Evolutionary conservation across 106 monocot genomes (phyloP).

Genomic region (Dendrobium nobile): DNA sequence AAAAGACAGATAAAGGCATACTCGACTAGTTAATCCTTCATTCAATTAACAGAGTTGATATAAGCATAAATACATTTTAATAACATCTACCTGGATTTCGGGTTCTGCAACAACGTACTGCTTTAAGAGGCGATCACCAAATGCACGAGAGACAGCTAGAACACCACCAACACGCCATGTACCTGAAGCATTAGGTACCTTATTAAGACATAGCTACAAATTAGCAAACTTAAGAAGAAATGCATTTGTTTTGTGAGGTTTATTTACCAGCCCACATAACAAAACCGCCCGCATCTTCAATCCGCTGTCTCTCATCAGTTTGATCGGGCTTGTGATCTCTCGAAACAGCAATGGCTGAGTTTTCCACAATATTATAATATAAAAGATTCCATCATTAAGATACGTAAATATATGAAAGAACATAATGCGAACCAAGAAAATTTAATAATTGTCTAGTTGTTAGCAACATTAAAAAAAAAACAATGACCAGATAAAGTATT

Average conservation of each 20-base stretch:
- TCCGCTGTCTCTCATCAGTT: conserved; percentile 67
- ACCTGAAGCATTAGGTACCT: conserved; percentile 12
- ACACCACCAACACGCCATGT: conserved; percentile 71
- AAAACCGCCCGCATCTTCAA: conserved; percentile 84
- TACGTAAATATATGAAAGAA: not conserved
- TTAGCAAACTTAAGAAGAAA: not conserved
- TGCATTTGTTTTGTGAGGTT: not conserved
- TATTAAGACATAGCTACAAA: not conserved
- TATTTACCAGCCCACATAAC: conserved; percentile 86
- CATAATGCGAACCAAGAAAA: no score
- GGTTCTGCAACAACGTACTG: conserved; percentile 63
- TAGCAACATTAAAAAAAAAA: no score
- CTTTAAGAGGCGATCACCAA: conserved; percentile 55
- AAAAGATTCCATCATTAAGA: not conserved
- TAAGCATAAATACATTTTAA: not conserved
- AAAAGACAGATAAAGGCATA: not conserved
- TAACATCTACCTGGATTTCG: conserved; percentile 45
- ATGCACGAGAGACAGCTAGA: conserved; percentile 63
- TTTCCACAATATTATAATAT: not conserved
- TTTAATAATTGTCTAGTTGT: no score
- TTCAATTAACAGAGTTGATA: not conserved
- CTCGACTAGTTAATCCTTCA: not conserved
- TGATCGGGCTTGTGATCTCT: conserved; percentile 87
- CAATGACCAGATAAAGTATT: no score
- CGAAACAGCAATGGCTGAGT: conserved; percentile 77